Percentiles rank a stretch among this genome's conserved stretches.
Conservation (phyloP, 2,329 filamentous ascomycete species). For the Alternaria infectoria region DNA sequence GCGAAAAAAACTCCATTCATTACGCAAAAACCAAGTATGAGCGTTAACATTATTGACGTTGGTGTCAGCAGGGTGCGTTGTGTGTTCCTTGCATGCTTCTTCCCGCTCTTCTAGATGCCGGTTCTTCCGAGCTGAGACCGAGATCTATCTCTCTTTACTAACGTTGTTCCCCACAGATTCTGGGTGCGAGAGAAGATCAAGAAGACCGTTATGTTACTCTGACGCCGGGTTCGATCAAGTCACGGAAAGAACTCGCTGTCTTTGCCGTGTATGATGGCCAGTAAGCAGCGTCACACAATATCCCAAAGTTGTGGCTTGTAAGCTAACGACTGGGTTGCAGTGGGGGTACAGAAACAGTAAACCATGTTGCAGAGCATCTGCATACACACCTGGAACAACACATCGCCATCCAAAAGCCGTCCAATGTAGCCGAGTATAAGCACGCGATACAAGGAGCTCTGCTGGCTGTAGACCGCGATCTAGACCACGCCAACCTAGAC, state of each 20-base stretch:
- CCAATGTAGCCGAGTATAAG: constrained; percentile 26
- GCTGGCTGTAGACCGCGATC: constrained; percentile 23
- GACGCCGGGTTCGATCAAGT: constrained; percentile 22
- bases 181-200: constrained; percentile 28
- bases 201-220: constrained; percentile 31
- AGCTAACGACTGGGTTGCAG: constrained; percentile 14
- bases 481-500: constrained; percentile 21
- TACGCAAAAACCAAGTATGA: constrained; percentile 3
- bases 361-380: constrained; percentile 23
- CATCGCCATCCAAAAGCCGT: constrained; percentile 15
- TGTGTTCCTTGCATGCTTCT: constrained; percentile 1
- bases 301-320: not conserved
- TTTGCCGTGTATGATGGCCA: constrained; percentile 35
- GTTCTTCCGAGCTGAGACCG: constrained; percentile 1
- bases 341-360: constrained; percentile 27
- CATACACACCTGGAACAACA: constrained; percentile 28
- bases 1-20: not conserved
- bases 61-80: constrained; percentile 23
- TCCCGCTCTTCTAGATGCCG: not conserved
- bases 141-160: too few species aligned
- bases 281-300: constrained; percentile 11
- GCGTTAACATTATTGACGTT: constrained; percentile 21
- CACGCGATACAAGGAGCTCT: constrained; percentile 31
- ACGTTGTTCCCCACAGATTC: constrained; percentile 23
- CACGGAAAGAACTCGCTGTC: constrained; percentile 30